A percentile compares a stretch with the other conserved stretches of the same genome.
These are phyloP conservation scores for Diaporthe destruens DNA, from an alignment of 2,329 filamentous ascomycete species.

Conservation along the genomic window DNA sequence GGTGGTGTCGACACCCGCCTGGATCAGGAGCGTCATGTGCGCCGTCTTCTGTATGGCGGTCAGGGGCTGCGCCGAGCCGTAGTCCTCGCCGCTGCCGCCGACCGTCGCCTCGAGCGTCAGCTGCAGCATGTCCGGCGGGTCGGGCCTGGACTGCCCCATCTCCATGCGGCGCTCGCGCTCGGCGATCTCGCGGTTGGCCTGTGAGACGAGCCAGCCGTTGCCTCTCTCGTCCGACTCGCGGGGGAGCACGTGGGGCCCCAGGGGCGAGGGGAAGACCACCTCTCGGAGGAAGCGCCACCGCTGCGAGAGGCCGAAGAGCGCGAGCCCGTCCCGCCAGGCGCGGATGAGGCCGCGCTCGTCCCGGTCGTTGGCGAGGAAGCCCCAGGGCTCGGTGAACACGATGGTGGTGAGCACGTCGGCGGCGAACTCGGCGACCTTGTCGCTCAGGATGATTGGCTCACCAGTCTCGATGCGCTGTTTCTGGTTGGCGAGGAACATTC, in stretches of 20 bases:
- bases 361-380: constrained; percentile 53
- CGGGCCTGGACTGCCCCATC: neutral
- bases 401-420: constrained; percentile 57
- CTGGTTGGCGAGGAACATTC: constrained; percentile 51
- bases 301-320: constrained; percentile 53
- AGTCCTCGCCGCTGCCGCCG: constrained; percentile 13
- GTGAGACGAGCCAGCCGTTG: constrained; percentile 28
- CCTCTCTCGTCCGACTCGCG: constrained; percentile 26
- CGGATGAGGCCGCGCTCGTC: constrained; percentile 53
- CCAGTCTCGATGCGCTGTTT: constrained; percentile 46
- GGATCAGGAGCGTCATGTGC: constrained; percentile 54
- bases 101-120: constrained; percentile 27
- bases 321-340: constrained; percentile 53
- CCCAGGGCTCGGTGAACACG: constrained; percentile 53
- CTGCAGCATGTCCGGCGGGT: constrained; percentile 22
- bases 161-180: constrained; percentile 23
- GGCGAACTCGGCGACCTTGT: constrained; percentile 56
- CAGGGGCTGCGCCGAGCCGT: constrained; percentile 44
- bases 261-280: constrained; percentile 45
- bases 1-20: constrained; percentile 69
- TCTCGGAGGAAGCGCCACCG: constrained; percentile 53
- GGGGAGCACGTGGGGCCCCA: constrained; percentile 19
- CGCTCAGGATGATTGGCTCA: constrained; percentile 49
- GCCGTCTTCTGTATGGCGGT: constrained; percentile 50
- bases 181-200: constrained; percentile 23